Conservation (phyloP, 1,284 basidiomycete genomes). For the Fomitiporia mediterranea region DNA sequence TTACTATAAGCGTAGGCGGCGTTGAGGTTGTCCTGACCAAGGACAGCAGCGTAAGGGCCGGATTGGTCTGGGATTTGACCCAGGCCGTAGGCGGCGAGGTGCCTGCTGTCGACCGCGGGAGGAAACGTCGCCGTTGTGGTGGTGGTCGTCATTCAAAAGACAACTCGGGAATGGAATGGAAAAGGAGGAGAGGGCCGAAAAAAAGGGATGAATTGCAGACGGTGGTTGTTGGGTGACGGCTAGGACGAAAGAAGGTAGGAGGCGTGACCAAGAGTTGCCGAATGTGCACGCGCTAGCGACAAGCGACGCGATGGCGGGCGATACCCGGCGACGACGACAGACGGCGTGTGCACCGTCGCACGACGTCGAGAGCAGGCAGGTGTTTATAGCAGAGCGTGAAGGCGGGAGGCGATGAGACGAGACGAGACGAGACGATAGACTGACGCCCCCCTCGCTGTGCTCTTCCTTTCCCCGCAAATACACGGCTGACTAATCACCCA, state of each 20-base stretch:
- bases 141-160: constrained; percentile 3
- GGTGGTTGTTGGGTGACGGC: constrained; percentile 1
- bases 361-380: background rate
- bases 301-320: background rate
- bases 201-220: background rate
- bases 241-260: background rate
- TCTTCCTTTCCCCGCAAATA: too few species aligned
- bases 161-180: background rate
- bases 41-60: background rate
- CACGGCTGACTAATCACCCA: too few species aligned
- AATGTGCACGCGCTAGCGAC: constrained; percentile 1
- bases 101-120: constrained; percentile 5
- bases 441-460: too few species aligned
- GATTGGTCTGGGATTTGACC: too few species aligned
- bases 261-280: background rate
- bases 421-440: too few species aligned
- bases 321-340: background rate
- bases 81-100: background rate
- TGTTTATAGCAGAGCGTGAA: too few species aligned
- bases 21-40: background rate
- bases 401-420: too few species aligned
- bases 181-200: constrained; percentile 1
- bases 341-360: background rate
- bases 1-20: background rate
- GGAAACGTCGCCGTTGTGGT: constrained; percentile 11